Base-by-base conservation (phyloP, 306 rosid genomes). In the Ziziphus jujuba region DNA sequence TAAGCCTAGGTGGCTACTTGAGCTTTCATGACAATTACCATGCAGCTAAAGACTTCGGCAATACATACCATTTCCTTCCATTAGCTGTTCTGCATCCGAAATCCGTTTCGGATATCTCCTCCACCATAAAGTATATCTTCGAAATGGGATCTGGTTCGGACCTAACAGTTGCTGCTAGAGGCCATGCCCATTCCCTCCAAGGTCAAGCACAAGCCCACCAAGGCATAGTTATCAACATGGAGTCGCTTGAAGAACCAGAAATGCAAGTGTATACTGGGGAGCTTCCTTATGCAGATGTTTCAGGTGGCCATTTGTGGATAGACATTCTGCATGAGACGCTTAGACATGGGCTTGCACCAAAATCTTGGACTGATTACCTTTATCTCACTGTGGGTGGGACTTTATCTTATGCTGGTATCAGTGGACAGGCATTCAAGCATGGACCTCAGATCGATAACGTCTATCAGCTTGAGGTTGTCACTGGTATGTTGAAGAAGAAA, bases 341-440 rank as follows among this genome's bases (percentile, higher is more conserved):
- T 22, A 76, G 82, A 78, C 67, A 79, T 72, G 99, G 97, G 55
- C 63, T 95, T 63, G 87, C 99, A 45, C 99, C 99, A 8, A 95
- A 90, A 56, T 95, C 97, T 50, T 95, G 99, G 99, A 95, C 99
- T 10, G 99, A 95, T 81, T 95, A 95, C 58, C 92, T 95, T 76
- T 86, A 86, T 51, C 97, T 95, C 28, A 90, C 92, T 33, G 99
- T 88, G 61, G 99, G 99, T 3, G 99, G 99, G 14, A 93, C 99
- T 66, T 85, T 93, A 50, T 95, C 99, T 34, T 82, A 88, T 65
- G 99, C 97, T 49, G 97, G 99, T 50, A 85, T 95, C 36, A 95
- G 99, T 31, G 99, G 99, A 4, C 97, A 95, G 76, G 96, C 99
- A 48, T 95, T 95, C 77, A 75, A 59, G 69, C 97, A 90, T 72